phyloP scores from a whole-genome alignment of 352 stramenopile species.

The Pythium pyrilobum region DNA sequence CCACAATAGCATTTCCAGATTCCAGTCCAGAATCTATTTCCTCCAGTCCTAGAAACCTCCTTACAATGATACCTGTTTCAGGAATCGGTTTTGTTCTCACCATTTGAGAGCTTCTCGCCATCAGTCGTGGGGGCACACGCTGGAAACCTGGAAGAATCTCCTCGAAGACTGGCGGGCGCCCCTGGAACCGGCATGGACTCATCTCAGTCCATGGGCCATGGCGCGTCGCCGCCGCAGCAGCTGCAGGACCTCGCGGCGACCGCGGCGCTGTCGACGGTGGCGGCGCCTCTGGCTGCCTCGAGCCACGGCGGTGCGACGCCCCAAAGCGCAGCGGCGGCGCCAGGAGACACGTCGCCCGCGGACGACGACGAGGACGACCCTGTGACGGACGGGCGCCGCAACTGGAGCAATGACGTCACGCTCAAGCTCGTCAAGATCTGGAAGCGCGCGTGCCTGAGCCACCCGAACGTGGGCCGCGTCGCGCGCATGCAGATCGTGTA shows the following conservation, averaged over 20 bases:
- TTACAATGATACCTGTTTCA: no score
- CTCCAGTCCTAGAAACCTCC: background rate
- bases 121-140: background rate
- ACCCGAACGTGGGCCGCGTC: conserved; percentile 32
- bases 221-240: background rate
- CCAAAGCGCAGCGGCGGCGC: no score
- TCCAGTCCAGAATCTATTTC: background rate
- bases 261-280: background rate
- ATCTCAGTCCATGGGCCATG: background rate
- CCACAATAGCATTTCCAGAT: background rate
- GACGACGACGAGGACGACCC: conserved; percentile 28
- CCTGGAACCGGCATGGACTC: conserved; percentile 17
- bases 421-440: conserved; percentile 55
- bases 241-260: conserved; percentile 8
- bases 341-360: no score
- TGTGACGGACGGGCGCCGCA: conserved; percentile 39
- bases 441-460: conserved; percentile 30
- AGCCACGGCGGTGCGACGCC: no score
- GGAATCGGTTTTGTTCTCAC: no score
- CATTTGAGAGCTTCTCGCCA: no score
- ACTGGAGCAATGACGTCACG: conserved; percentile 47
- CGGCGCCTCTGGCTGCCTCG: no score
- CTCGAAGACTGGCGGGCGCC: conserved; percentile 2
- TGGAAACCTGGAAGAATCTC: conserved; percentile 16
- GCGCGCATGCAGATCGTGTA: conserved; percentile 46